Conservation (phyloP, 179 eudicot genomes). For the Beta lomatogona region DNA sequence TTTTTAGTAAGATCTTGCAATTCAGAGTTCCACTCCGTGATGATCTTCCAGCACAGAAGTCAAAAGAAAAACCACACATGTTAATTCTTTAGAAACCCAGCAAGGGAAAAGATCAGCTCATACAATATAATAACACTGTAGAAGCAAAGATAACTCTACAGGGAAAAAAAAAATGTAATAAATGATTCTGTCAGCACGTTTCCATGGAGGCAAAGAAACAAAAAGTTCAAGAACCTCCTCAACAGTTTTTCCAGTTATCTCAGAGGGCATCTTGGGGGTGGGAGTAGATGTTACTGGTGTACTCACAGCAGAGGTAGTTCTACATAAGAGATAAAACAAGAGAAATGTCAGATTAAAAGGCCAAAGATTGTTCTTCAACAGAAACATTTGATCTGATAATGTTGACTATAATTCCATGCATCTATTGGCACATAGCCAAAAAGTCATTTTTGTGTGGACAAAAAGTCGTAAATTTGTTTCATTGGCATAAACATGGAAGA, state of each 20-base stretch:
- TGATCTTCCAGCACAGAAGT: conserved; percentile 49
- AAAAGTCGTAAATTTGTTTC: no score
- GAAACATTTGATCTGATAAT: background rate
- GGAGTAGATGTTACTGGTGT: conserved; percentile 54
- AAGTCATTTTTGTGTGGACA: no score
- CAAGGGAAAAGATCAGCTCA: background rate
- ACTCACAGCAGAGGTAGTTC: conserved; percentile 63
- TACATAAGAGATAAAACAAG: conserved; percentile 31
- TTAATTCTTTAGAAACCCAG: conserved; percentile 1
- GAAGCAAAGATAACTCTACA: no score
- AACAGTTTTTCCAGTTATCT: conserved; percentile 85
- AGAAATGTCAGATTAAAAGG: conserved; percentile 6
- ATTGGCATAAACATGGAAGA: background rate
- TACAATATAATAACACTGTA: background rate
- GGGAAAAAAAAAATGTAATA: no score
- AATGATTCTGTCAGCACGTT: background rate
- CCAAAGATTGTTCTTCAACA: background rate
- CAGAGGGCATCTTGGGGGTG: conserved; percentile 91
- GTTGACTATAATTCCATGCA: background rate
- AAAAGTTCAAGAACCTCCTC: conserved; percentile 64
- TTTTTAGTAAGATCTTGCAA: conserved; percentile 80
- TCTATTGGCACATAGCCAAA: background rate
- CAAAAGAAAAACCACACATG: background rate
- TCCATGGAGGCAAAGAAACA: background rate
- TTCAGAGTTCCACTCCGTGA: conserved; percentile 93